Evolutionary conservation across 805 yeast genomes (phyloP).

Genomic region (Starmerella apis): DNA sequence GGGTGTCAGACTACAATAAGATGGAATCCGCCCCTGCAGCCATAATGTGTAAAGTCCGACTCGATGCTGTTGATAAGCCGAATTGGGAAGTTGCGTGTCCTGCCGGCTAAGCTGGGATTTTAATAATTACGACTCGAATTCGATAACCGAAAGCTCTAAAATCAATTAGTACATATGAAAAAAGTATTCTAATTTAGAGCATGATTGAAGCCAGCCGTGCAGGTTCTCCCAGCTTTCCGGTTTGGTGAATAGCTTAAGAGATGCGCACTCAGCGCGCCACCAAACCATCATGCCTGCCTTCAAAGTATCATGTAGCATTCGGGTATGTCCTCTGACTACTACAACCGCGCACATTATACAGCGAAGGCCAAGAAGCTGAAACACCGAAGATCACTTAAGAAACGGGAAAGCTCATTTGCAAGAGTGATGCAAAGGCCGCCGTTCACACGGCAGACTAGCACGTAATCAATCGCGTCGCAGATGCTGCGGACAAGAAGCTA

Average conservation of each 20-base stretch:
- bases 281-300: neutral
- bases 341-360: too few relatives aligned
- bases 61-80: neutral
- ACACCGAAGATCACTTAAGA: neutral
- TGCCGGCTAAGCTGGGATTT: neutral
- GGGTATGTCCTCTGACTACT: neutral
- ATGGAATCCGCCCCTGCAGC: neutral
- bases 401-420: neutral
- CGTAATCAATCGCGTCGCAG: slow-evolving; percentile 10
- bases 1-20: too few relatives aligned
- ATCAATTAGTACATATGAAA: too few relatives aligned
- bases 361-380: neutral
- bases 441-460: slow-evolving; percentile 4
- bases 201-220: too few relatives aligned
- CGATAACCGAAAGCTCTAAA: neutral
- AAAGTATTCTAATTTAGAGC: too few relatives aligned
- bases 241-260: too few relatives aligned
- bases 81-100: slow-evolving; percentile 2
- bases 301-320: neutral
- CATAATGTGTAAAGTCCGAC: neutral
- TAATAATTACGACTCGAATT: neutral
- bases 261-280: neutral
- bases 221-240: too few relatives aligned
- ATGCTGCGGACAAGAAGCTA: slow-evolving; percentile 8
- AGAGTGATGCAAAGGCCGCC: slow-evolving; percentile 5